Conservation (phyloP, 768 basidiomycete species). For the Boletus sp. region DNA sequence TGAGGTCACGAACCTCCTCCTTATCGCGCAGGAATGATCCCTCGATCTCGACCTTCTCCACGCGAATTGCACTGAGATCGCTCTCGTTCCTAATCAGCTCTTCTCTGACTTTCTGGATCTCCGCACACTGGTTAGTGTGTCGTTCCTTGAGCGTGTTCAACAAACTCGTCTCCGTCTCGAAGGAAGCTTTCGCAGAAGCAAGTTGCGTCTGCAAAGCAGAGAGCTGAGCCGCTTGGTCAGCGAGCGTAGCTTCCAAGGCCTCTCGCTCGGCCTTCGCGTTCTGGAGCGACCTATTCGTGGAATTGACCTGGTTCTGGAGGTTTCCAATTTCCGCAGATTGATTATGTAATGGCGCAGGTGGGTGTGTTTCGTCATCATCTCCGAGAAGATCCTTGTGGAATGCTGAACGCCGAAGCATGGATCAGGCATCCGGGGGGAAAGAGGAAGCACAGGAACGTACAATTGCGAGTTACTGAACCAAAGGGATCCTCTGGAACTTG, state of each 20-base stretch:
- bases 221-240: constrained; percentile 71
- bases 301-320: constrained; percentile 77
- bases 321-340: constrained; percentile 87
- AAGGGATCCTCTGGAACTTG: constrained; percentile 50
- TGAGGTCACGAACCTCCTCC: constrained; percentile 86
- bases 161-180: constrained; percentile 78
- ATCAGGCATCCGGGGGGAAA: constrained; percentile 5
- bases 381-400: constrained; percentile 59
- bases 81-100: constrained; percentile 90
- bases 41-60: constrained; percentile 92
- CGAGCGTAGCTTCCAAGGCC: constrained; percentile 60
- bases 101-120: constrained; percentile 68
- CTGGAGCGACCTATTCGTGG: constrained; percentile 71
- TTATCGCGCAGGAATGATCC: constrained; percentile 86
- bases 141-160: constrained; percentile 69
- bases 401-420: constrained; percentile 9
- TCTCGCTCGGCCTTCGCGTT: constrained; percentile 64
- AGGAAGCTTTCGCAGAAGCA: constrained; percentile 76
- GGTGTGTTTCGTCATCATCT: constrained; percentile 57
- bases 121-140: constrained; percentile 59
- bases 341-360: constrained; percentile 59
- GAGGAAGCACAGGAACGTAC: constrained; percentile 13
- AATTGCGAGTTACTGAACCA: constrained; percentile 29
- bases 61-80: constrained; percentile 81
- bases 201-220: constrained; percentile 82